Evolutionary conservation across 2,329 filamentous ascomycete genomes (phyloP).

Genomic region (Leptographium lundbergii): DNA sequence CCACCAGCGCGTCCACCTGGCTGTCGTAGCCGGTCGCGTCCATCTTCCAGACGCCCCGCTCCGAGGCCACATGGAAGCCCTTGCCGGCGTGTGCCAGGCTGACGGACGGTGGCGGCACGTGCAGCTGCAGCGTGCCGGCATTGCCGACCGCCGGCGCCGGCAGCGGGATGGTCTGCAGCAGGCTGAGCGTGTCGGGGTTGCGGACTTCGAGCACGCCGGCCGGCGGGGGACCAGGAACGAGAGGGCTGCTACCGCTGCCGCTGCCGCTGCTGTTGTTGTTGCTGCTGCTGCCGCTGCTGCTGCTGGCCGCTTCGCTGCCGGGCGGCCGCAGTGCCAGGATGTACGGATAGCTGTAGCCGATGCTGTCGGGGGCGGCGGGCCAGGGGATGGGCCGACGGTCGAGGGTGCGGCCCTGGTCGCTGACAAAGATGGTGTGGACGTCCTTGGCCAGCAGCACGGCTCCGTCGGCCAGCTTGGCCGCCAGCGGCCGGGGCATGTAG

Average conservation of each 20-base stretch:
- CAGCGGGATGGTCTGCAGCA: slow-evolving; percentile 74
- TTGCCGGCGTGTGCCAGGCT: slow-evolving; percentile 95
- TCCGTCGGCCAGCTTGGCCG: slow-evolving; percentile 67
- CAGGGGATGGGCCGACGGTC: slow-evolving; percentile 87
- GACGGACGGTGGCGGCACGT: slow-evolving; percentile 85
- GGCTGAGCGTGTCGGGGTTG: slow-evolving; percentile 82
- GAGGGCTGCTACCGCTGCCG: not conserved
- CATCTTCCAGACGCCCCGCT: slow-evolving; percentile 93
- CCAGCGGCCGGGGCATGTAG: slow-evolving; percentile 82
- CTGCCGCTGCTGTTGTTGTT: slow-evolving; percentile 22
- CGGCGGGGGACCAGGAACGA: slow-evolving; percentile 30
- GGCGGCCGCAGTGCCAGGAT: slow-evolving; percentile 63
- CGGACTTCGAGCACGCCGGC: slow-evolving; percentile 82
- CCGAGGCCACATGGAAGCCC: slow-evolving; percentile 86
- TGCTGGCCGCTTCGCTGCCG: not conserved
- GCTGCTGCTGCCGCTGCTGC: slow-evolving; percentile 25
- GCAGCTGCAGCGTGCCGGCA: slow-evolving; percentile 41
- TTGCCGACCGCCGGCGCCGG: slow-evolving; percentile 51
- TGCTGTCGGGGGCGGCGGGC: slow-evolving; percentile 73
- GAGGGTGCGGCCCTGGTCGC: slow-evolving; percentile 61
- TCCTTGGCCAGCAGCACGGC: slow-evolving; percentile 94
- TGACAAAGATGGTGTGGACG: slow-evolving; percentile 87
- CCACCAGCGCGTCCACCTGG: slow-evolving; percentile 73
- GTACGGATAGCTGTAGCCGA: slow-evolving; percentile 96
- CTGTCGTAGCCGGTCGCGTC: slow-evolving; percentile 80